A percentile compares a stretch with the other conserved stretches of the same genome.
Conservation (phyloP, 192 early-diverging fungal species). For the Backusella psychrophila region DNA sequence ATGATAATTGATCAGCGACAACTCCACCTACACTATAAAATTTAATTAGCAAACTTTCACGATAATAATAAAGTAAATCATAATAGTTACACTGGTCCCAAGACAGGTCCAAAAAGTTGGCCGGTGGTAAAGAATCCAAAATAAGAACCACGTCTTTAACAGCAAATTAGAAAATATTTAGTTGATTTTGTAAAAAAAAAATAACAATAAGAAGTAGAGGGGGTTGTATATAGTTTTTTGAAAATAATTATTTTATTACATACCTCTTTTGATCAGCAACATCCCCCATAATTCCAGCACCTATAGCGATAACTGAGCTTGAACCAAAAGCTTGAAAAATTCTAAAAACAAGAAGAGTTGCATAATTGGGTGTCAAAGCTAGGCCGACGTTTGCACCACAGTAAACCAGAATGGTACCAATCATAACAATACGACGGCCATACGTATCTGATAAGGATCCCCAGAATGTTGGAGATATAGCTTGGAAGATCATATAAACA, state of each 20-base stretch:
- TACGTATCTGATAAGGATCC: slow-evolving; percentile 31
- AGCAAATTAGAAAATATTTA: not conserved
- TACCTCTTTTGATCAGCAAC: not conserved
- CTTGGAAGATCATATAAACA: slow-evolving; percentile 31
- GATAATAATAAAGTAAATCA: not conserved
- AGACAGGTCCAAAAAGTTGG: not conserved
- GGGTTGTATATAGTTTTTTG: too few species aligned
- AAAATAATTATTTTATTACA: not conserved
- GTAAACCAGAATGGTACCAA: slow-evolving; percentile 29
- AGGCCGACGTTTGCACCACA: slow-evolving; percentile 27
- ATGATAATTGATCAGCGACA: not conserved
- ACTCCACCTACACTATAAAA: not conserved
- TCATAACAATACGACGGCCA: slow-evolving; percentile 33
- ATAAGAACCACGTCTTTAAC: not conserved
- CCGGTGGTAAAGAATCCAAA: not conserved
- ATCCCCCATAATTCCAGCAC: slow-evolving; percentile 18
- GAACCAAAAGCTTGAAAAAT: slow-evolving; percentile 35
- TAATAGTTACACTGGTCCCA: slow-evolving; percentile 37
- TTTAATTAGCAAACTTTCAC: too few species aligned
- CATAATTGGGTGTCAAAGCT: slow-evolving; percentile 21
- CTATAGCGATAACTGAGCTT: slow-evolving; percentile 35
- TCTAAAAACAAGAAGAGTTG: slow-evolving; percentile 21
- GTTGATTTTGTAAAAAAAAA: too few species aligned
- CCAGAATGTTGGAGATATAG: slow-evolving; percentile 36
- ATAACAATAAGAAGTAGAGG: too few species aligned